Evolutionary conservation across 1,284 basidiomycete genomes (phyloP), one percentile per base, ranked within the genome.

Genomic region (Phellinidium pouzarii): DNA sequence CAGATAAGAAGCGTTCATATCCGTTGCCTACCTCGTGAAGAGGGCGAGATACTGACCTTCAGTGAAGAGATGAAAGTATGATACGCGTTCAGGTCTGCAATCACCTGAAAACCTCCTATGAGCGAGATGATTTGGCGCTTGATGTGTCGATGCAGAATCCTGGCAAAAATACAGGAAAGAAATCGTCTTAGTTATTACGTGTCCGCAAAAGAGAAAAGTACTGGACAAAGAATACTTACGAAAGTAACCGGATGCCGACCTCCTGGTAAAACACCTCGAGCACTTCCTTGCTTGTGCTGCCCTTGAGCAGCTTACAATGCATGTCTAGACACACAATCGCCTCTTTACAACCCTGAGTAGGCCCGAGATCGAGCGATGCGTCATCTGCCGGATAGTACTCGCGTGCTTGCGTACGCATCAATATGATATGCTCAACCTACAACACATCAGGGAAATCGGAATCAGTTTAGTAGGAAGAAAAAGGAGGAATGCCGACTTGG

Each of bases 201-300:
- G 11, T 11, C 31, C 31, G 31, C 31, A 34, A 34, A 34, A 34
- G 7, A 34, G 6, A 34, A 14, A 34, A 3, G 31, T 14, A 34
- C 11, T 8, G 31, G 7, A 7, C 3, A 27, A n/a, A 19, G 23
- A 42, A 8, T 43, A 70, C 79, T 62, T 55, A 96, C 94, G 79
- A 83, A 63, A 96, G 89, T 17, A 99, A 68, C 22, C 96, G 82
- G 55, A 96, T 84, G 1, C 94, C 94, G 44, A 99, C 88, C 68
- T 99, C 95, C 68, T 95, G 89, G 65, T 98, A 92, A 68, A 99
- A 98, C 1, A 99, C 94, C 62, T 98, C 95, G 19, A 99, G 71
- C 1, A 99, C 92, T 59, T 97, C 94, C 66, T 93, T 91, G 64
- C 90, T 94, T 27, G 95, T 94, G 58, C 90, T 96, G 0, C 94